Base-by-base conservation (phyloP, 208 protist species). In the Vickermania spadyakhi region DNA sequence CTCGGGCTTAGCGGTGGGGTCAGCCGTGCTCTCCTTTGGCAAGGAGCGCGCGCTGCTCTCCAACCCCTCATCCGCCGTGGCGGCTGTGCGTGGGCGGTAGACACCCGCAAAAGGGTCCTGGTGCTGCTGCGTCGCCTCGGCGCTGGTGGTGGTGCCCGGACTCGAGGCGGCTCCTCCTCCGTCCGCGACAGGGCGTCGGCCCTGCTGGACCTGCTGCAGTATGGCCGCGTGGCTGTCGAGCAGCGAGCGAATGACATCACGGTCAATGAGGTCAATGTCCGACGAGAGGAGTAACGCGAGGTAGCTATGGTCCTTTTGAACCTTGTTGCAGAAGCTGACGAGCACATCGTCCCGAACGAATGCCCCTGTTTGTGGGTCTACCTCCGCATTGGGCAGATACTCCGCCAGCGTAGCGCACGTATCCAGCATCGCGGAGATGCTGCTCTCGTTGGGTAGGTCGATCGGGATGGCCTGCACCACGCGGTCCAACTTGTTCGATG, bases 401-500 rank as follows among this genome's bases (percentile, higher is more conserved):
- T 94, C 86, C 30, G 82, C 77, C 45, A 94, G 73, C 22, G 79
- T 71, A 41, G 85, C 71, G 64, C 83, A 91, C 21, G 67, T 71
- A 23, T 94, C 86, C 22, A 94, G 72, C 86, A 94, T 94, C 13
- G 65, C 64, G 1, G 81, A 64, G 21, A 94, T 45, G 21, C 64
- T 64, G 31, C 78, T 74, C n/a, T 82, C 60, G 2, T 63, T 86
- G 18, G 86, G 86, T 1, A 86, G 59, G 25, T 81, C 56, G 52
- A 94, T 64, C 1, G 77, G 70, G 36, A 91, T 77, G 1, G 86
- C 83, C 23, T 86, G 67, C 22, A 91, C 81, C 31, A 81, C 55
- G 52, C 23, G 45, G 30, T 58, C 36, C 11, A 18, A 45, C 11
- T 7, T 7, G 11, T n/a, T 7, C 18, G 36, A 45, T 7, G 36